Base-by-base conservation (phyloP, 495 filamentous ascomycete species). In the Talaromyces wortmannii region DNA sequence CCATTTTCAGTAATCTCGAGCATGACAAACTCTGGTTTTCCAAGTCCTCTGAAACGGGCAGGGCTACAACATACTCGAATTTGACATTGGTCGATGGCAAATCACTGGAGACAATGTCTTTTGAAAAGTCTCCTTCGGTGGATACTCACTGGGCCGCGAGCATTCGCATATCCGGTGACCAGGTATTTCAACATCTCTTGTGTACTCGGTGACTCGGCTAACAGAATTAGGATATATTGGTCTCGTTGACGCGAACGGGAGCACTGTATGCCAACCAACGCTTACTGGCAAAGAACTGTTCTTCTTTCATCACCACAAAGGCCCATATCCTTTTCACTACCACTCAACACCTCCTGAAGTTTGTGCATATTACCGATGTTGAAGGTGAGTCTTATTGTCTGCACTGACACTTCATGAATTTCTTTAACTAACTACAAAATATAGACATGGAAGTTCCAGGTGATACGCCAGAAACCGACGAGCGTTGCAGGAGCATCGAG, bases 401-500 rank as follows among this genome's bases (percentile, higher is more conserved):
- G 53, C n/a, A 48, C 29, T 13, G 11, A n/a, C n/a, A n/a, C n/a
- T n/a, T n/a, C n/a, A n/a, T n/a, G n/a, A n/a, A n/a, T n/a, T n/a
- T n/a, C n/a, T n/a, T n/a, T n/a, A n/a, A 36, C 23, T 65, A 55
- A 64, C 52, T 30, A 8, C 48, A 42, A 33, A 60, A 43, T 59
- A 31, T 59, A 86, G 89, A 84, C 6, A 81, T 96, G 55, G 85
- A 91, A 53, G 78, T 96, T 4, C 94, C 95, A 2, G 76, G 74
- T 45, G 95, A 98, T 66, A 90, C 92, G 8, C 91, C 92, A 6
- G 92, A 95, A 62, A 86, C 78, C 30, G 94, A 98, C 62, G 94
- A 97, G 65, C 77, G 94, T 63, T 97, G 95, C 68, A 80, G 94
- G 55, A 96, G 82, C 61, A 87, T 98, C 45, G 94, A 98, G 64